phyloP scores from a whole-genome alignment of 805 yeast genomes.

The Blastobotrys peoriensis region DNA sequence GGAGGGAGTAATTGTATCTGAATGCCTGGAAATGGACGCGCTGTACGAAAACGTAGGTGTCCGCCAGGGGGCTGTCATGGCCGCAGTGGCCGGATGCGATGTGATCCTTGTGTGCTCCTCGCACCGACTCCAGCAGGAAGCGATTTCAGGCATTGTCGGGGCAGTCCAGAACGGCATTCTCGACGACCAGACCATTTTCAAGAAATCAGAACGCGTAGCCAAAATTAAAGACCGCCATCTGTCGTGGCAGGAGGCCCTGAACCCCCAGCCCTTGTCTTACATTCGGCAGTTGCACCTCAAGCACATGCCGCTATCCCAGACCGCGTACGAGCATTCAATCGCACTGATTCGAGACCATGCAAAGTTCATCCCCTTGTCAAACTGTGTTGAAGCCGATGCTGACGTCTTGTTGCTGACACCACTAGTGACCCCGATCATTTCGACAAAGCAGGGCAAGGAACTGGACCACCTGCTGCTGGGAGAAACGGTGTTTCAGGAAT shows the following conservation, averaged over 20 bases:
- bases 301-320: conserved; percentile 40
- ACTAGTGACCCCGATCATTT: conserved; percentile 32
- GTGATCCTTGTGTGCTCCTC: conserved; percentile 58
- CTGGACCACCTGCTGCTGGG: conserved; percentile 45
- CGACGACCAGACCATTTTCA: conserved; percentile 33
- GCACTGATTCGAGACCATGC: conserved; percentile 51
- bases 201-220: conserved; percentile 40
- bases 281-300: conserved; percentile 32
- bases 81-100: conserved; percentile 61
- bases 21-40: conserved; percentile 59
- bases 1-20: conserved; percentile 52
- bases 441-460: conserved; percentile 34
- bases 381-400: conserved; percentile 31
- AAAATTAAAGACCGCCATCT: conserved; percentile 38
- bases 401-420: conserved; percentile 32
- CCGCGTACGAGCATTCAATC: conserved; percentile 46
- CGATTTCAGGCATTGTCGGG: conserved; percentile 38
- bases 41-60: conserved; percentile 57
- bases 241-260: conserved; percentile 41
- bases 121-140: conserved; percentile 48
- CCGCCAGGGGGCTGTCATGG: conserved; percentile 59
- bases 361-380: conserved; percentile 38
- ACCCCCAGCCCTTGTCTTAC: conserved; percentile 26
- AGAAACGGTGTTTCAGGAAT: conserved; percentile 32
- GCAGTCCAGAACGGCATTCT: conserved; percentile 34